phyloP scores from a whole-genome alignment of 805 yeast species.

The Metschnikowia matae region DNA sequence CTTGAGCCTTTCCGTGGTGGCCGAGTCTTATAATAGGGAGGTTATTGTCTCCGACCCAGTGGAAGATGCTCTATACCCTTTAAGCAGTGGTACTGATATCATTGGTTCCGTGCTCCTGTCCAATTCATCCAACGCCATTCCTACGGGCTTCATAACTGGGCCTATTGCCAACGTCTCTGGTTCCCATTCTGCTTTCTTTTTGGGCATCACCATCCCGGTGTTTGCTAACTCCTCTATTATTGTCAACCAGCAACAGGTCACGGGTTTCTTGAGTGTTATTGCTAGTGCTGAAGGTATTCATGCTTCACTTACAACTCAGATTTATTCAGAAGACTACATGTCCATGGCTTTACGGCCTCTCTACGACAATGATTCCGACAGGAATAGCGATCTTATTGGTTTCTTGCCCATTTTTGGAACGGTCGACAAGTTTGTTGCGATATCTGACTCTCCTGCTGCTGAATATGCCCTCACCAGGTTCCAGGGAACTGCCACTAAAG shows the following conservation, averaged over 20 bases:
- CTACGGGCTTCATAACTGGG: conserved; percentile 49
- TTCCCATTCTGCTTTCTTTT: conserved; percentile 38
- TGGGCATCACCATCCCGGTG: conserved; percentile 78
- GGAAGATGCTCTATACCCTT: conserved; percentile 44
- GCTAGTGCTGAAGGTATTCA: conserved; percentile 33
- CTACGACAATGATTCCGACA: conserved; percentile 26
- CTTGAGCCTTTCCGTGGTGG: conserved; percentile 47
- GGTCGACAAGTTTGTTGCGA: conserved; percentile 24
- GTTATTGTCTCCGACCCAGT: conserved; percentile 25
- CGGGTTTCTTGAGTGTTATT: conserved; percentile 66
- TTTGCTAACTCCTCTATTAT: conserved; percentile 69
- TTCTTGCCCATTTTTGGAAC: conserved; percentile 29
- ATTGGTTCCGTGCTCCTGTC: conserved; percentile 38
- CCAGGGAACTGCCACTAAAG: conserved; percentile 29
- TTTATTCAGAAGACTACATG: conserved; percentile 23
- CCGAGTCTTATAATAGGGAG: conserved; percentile 26
- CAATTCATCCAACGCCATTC: conserved; percentile 13
- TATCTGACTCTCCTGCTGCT: conserved; percentile 26
- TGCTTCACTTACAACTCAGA: conserved; percentile 17
- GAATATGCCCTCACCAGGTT: conserved; percentile 24
- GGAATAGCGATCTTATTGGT: conserved; percentile 45
- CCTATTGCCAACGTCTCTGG: conserved; percentile 48
- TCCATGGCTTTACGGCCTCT: conserved; percentile 33
- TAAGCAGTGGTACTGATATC: conserved; percentile 42
- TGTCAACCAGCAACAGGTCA: conserved; percentile 47